Base-by-base conservation (phyloP, 495 filamentous ascomycete genomes). In the Neurospora sp. region DNA sequence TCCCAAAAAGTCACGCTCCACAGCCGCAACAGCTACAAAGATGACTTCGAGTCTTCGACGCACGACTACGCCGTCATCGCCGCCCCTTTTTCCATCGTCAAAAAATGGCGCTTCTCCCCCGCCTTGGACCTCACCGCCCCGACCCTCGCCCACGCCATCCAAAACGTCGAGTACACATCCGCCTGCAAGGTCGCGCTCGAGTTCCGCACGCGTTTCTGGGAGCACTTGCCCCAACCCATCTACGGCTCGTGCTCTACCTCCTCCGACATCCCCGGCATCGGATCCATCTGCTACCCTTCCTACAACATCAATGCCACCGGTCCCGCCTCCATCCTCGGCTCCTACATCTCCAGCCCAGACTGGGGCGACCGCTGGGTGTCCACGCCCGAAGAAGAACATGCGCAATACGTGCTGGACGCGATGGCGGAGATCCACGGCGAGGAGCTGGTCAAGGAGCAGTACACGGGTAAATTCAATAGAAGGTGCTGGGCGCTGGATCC, bases 11-110 rank as follows among this genome's bases (percentile, higher is more conserved):
- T 89, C 7, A 81, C 79, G 18, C 81, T 90, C 4, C 81, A 82
- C 8, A 88, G 83, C 82, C 80, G 82, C 40, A 75, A 84, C 9
- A 82, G 84, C 70, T 82, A 79, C 16, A 79, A 71, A 27, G 72
- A 31, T 3, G 77, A 81, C 0, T 86, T 86, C 53, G 76, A 86
- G 73, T 85, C 84, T 27, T 79, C 84, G 18, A 82, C 84, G 10
- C 91, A 87, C 75, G 90, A 93, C 78, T 92, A 91, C 79, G 88
- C 89, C 35, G 82, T 93, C 9, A 83, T 91, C 61, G 82, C 90
- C 14, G 83, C 85, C 0, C 91, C 91, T 12, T 91, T 92, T 78
- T 83, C 85, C 75, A 85, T 86, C 20, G 84, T 89, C 71, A 81
- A 85, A 65, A 82, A 83, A 68, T 87, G 87, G 86, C 81, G 87